phyloP scores from a whole-genome alignment of 2,329 filamentous ascomycete genomes.

The Sporothrix curviconia region DNA sequence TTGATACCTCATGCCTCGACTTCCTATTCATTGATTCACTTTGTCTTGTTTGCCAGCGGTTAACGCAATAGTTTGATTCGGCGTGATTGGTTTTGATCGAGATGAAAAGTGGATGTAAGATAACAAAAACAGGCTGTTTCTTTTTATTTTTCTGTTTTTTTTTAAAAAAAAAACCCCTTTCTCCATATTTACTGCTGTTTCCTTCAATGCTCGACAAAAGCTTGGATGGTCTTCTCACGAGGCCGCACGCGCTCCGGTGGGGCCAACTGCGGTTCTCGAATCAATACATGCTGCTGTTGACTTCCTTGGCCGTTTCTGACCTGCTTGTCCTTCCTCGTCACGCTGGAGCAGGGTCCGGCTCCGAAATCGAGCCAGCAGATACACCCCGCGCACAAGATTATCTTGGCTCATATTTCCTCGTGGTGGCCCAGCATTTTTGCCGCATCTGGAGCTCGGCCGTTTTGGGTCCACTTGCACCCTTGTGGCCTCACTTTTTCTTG shows the following conservation, averaged over 20 bases:
- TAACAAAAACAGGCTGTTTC: too few relatives aligned
- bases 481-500: background rate
- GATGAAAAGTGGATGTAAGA: too few relatives aligned
- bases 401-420: background rate
- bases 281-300: background rate
- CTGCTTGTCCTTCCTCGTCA: background rate
- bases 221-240: background rate
- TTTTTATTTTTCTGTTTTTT: too few relatives aligned
- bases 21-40: too few relatives aligned
- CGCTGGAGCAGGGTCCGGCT: background rate
- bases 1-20: background rate
- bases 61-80: too few relatives aligned
- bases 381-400: background rate
- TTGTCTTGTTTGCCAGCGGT: background rate
- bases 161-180: too few relatives aligned
- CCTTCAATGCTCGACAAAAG: background rate
- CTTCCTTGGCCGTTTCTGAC: background rate
- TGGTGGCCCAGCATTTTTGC: background rate
- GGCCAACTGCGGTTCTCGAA: too few relatives aligned
- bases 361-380: background rate
- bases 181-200: background rate
- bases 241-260: background rate
- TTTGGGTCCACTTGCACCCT: background rate
- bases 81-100: too few relatives aligned
- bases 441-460: background rate